Conservation (phyloP, 2,329 filamentous ascomycete genomes). For the Ceratocystis ficicola region DNA sequence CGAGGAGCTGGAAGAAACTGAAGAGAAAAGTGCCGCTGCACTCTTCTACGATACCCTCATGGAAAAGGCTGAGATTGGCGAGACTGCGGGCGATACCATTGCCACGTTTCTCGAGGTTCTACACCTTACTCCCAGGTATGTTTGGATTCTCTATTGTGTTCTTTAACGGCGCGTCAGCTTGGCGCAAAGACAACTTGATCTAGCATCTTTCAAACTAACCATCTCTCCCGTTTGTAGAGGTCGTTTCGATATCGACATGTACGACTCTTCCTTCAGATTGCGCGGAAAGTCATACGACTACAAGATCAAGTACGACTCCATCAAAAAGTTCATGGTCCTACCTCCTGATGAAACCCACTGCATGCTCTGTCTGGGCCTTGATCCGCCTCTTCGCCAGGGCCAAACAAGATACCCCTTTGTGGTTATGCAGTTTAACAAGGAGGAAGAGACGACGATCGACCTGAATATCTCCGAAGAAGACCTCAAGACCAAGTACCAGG, state of each 20-base stretch:
- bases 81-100: conserved; percentile 96
- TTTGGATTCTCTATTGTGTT: conserved; percentile 24
- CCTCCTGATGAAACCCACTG: conserved; percentile 96
- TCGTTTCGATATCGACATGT: conserved; percentile 99
- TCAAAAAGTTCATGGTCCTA: conserved; percentile 98
- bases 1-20: conserved; percentile 55
- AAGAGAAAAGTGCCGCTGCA: conserved; percentile 89
- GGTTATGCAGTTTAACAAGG: conserved; percentile 97
- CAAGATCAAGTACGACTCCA: conserved; percentile 95
- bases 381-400: conserved; percentile 88
- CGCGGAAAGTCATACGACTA: conserved; percentile 99
- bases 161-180: too few species aligned
- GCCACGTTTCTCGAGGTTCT: conserved; percentile 94
- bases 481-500: conserved; percentile 73
- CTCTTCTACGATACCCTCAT: conserved; percentile 98
- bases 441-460: conserved; percentile 93
- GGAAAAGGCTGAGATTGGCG: conserved; percentile 97
- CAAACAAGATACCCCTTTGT: conserved; percentile 97
- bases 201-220: background rate
- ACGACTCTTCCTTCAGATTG: conserved; percentile 91
- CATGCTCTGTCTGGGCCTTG: conserved; percentile 85
- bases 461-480: conserved; percentile 90
- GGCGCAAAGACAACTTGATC: too few species aligned
- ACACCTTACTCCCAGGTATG: conserved; percentile 81
- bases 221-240: conserved; percentile 49